A percentile compares a stretch with the other conserved stretches of the same genome.
Evolutionary conservation across 1,284 basidiomycete genomes (phyloP).

Genomic region (Naganishia sp.): DNA sequence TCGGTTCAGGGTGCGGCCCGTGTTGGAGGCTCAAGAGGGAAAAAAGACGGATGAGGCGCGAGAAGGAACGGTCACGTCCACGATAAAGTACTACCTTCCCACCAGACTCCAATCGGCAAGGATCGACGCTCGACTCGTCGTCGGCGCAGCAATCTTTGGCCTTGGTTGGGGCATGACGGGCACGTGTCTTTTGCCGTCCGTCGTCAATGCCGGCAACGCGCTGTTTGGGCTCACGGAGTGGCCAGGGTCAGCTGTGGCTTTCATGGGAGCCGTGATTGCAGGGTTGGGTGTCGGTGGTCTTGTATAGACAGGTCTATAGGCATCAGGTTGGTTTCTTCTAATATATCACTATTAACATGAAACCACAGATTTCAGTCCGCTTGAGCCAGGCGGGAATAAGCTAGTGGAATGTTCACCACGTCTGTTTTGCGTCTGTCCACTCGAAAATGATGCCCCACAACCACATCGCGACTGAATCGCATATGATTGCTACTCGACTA

Average conservation of each 20-base stretch:
- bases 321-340: not conserved
- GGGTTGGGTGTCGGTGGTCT: slow-evolving; percentile 22
- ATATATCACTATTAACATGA: no score
- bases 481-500: not conserved
- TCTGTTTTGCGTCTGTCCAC: no score
- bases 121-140: slow-evolving; percentile 60
- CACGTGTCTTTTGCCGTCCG: slow-evolving; percentile 59
- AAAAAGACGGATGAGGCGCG: slow-evolving; percentile 47
- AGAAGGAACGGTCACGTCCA: slow-evolving; percentile 52
- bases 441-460: no score
- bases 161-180: slow-evolving; percentile 68
- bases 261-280: slow-evolving; percentile 18
- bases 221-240: slow-evolving; percentile 2
- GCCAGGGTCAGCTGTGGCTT: slow-evolving; percentile 1
- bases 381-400: no score
- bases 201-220: slow-evolving; percentile 37
- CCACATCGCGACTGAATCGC: no score
- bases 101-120: slow-evolving; percentile 35
- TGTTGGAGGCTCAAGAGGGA: slow-evolving; percentile 31
- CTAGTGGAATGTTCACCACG: no score
- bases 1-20: slow-evolving; percentile 23
- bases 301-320: slow-evolving; percentile 2
- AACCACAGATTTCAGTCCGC: no score
- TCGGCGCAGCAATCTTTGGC: slow-evolving; percentile 64
- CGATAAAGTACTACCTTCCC: slow-evolving; percentile 45